Evolutionary conservation across 257 asterid species (phyloP).

Genomic region (Jasminum sambac): DNA sequence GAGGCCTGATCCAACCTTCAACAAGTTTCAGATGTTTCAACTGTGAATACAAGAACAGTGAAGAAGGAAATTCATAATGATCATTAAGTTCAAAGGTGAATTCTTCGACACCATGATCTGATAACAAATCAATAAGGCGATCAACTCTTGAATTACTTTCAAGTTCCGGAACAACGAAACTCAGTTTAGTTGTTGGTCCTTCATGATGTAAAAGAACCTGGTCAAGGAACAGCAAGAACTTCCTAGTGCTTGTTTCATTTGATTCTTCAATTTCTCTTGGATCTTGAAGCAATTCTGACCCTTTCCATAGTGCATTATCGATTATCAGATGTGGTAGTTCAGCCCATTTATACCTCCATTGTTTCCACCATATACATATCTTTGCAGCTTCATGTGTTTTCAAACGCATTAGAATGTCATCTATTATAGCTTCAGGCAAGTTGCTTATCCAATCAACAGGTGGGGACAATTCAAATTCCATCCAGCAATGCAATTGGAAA

Average conservation of each 20-base stretch:
- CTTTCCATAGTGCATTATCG: neutral
- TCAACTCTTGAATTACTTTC: neutral
- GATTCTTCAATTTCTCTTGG: neutral
- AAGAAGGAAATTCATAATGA: neutral
- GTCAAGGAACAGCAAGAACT: neutral
- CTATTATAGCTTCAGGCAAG: neutral
- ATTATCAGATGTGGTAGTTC: conserved; percentile 7
- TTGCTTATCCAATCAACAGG: conserved; percentile 9
- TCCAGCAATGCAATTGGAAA: neutral
- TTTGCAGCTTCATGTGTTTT: conserved; percentile 16
- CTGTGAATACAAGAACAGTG: neutral
- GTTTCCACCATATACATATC: conserved; percentile 18
- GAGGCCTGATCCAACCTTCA: neutral
- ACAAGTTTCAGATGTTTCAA: neutral
- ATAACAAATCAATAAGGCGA: neutral
- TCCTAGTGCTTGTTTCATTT: neutral
- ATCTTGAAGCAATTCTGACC: neutral
- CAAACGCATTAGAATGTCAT: conserved; percentile 10
- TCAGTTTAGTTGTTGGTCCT: conserved; percentile 14
- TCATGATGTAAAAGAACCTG: conserved; percentile 13
- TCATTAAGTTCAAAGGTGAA: neutral
- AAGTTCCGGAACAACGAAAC: neutral
- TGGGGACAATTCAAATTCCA: neutral
- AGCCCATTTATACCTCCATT: conserved; percentile 21
- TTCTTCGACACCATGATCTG: neutral